A percentile compares a stretch with the other conserved stretches of the same genome.
phyloP scores from a whole-genome alignment of 2,329 filamentous ascomycete genomes.

The Diaporthe citri region DNA sequence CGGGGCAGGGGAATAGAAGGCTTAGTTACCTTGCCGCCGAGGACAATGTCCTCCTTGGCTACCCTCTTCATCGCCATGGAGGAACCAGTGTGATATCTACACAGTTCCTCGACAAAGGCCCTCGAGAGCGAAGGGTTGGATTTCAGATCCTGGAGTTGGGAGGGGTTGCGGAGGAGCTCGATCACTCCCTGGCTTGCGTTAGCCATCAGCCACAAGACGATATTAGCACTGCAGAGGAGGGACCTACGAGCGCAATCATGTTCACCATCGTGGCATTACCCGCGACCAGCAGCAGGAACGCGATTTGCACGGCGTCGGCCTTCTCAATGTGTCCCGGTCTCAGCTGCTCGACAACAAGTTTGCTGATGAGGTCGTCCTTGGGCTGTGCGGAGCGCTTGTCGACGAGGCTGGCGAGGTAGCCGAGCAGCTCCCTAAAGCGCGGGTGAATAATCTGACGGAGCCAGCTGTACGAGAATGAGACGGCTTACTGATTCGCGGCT shows the following conservation, averaged over 20 bases:
- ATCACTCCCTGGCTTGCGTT: not conserved
- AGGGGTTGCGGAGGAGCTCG: not conserved
- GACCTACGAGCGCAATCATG: constrained; percentile 55
- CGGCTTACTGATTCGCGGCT: constrained; percentile 54
- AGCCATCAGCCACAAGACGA: not conserved
- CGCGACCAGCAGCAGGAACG: constrained; percentile 63
- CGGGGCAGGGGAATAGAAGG: not conserved
- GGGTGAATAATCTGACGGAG: not conserved
- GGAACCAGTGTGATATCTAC: constrained; percentile 61
- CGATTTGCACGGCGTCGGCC: constrained; percentile 59
- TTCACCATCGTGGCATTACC: constrained; percentile 66
- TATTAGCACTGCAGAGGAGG: not conserved
- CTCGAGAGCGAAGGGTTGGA: constrained; percentile 52
- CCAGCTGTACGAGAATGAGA: not conserved
- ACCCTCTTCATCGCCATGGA: constrained; percentile 61
- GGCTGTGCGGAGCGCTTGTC: constrained; percentile 55
- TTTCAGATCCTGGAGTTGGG: not conserved
- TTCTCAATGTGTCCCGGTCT: constrained; percentile 54
- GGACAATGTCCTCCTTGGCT: constrained; percentile 59
- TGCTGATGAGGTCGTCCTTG: constrained; percentile 60
- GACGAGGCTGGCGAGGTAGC: constrained; percentile 59
- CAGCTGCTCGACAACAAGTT: constrained; percentile 56
- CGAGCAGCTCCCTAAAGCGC: constrained; percentile 53
- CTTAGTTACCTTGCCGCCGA: constrained; percentile 56
- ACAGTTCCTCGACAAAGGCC: constrained; percentile 62